Conservation (phyloP, 2,329 filamentous ascomycete genomes). For the Aspergillus floridensis region DNA sequence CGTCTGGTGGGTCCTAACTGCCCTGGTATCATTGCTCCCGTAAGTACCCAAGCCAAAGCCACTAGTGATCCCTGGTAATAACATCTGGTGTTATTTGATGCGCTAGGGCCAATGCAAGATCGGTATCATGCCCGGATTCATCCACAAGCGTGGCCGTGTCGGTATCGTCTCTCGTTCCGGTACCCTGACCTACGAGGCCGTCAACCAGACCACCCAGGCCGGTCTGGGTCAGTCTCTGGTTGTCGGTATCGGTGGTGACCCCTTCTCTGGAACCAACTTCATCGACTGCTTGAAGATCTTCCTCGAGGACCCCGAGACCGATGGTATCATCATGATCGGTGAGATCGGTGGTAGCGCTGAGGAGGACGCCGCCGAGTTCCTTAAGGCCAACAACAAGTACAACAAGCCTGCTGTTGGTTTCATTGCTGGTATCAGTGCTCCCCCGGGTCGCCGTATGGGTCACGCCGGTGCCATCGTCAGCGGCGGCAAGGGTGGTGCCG, state of each 20-base stretch:
- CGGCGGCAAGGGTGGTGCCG: conserved; percentile 94
- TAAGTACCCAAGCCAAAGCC: conserved; percentile 36
- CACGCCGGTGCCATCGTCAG: conserved; percentile 98
- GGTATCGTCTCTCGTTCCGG: conserved; percentile 98
- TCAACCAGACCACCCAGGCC: conserved; percentile 98
- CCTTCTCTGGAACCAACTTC: conserved; percentile 98
- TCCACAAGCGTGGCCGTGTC: conserved; percentile 98
- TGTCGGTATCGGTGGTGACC: conserved; percentile 96
- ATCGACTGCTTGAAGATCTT: conserved; percentile 99
- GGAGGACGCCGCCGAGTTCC: conserved; percentile 96
- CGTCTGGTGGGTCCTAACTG: conserved; percentile 97
- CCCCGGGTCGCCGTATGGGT: conserved; percentile 94
- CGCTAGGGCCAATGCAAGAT: conserved; percentile 93
- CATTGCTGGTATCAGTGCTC: conserved; percentile 96
- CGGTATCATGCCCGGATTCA: conserved; percentile 99
- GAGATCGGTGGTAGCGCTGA: conserved; percentile 97
- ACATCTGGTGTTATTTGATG: conserved; percentile 24
- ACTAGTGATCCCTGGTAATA: conserved; percentile 3
- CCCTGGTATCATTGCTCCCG: conserved; percentile 87
- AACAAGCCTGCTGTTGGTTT: conserved; percentile 98
- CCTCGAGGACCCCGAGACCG: conserved; percentile 90
- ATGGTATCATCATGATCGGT: conserved; percentile 99
- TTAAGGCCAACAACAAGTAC: conserved; percentile 84
- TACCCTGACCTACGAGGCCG: conserved; percentile 98
- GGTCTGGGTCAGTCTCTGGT: conserved; percentile 97